These are phyloP conservation scores for Mycogone perniciosa DNA, from an alignment of 2,329 filamentous ascomycete genomes.

Conservation along the genomic window DNA sequence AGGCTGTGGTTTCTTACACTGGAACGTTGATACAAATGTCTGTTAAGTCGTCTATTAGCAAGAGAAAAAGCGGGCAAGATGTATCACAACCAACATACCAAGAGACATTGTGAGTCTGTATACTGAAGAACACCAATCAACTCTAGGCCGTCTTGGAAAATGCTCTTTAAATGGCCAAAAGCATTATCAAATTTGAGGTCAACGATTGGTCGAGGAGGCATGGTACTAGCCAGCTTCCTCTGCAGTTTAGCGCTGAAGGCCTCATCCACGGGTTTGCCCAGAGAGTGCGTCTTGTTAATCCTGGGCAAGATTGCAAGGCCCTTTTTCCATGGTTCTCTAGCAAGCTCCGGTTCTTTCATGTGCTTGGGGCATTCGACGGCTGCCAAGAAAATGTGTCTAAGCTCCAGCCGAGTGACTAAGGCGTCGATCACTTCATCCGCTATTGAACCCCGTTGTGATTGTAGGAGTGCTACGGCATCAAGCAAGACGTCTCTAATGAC, in stretches of 20 bases:
- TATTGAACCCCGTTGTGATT: slow-evolving; percentile 33
- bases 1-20: slow-evolving; percentile 74
- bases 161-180: slow-evolving; percentile 58
- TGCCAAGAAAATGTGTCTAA: slow-evolving; percentile 58
- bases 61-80: background rate
- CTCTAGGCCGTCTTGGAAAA: slow-evolving; percentile 68
- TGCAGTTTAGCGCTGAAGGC: slow-evolving; percentile 89
- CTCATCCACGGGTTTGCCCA: slow-evolving; percentile 62
- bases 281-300: slow-evolving; percentile 52
- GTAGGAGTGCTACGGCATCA: slow-evolving; percentile 48
- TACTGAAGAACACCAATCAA: slow-evolving; percentile 63
- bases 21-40: slow-evolving; percentile 69
- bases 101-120: slow-evolving; percentile 59
- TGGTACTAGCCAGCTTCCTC: slow-evolving; percentile 84
- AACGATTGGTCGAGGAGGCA: slow-evolving; percentile 86
- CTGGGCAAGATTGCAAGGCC: slow-evolving; percentile 44
- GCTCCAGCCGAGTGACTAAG: slow-evolving; percentile 57
- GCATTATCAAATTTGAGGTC: slow-evolving; percentile 68
- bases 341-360: slow-evolving; percentile 39
- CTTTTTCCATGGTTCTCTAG: slow-evolving; percentile 45
- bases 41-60: slow-evolving; percentile 25
- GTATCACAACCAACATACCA: slow-evolving; percentile 43
- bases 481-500: slow-evolving; percentile 51
- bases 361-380: slow-evolving; percentile 45
- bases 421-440: slow-evolving; percentile 43